phyloP scores from a whole-genome alignment of 2,329 filamentous ascomycete species.

The Calonectria hawksworthii region DNA sequence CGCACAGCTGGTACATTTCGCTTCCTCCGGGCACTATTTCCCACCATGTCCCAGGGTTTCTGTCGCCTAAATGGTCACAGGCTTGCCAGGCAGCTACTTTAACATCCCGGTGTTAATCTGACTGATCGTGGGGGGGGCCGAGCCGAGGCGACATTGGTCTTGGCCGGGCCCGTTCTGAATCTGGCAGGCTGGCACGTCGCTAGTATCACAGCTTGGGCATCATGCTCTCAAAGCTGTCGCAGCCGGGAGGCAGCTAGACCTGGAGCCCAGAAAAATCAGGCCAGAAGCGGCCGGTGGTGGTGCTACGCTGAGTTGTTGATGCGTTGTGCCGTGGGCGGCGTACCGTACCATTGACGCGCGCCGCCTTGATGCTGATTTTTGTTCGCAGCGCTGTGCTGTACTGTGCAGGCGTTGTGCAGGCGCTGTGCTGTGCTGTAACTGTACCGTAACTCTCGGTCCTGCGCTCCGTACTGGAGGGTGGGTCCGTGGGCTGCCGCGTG shows the following conservation, averaged over 20 bases:
- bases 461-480: conserved; percentile 11
- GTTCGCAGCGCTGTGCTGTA: background rate
- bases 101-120: conserved; percentile 8
- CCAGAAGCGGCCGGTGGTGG: background rate
- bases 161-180: background rate
- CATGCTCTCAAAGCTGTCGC: background rate
- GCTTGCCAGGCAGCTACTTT: conserved; percentile 4
- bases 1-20: conserved; percentile 1
- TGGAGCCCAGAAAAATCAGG: background rate
- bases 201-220: background rate
- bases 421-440: conserved; percentile 17
- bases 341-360: conserved; percentile 16
- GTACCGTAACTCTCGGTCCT: conserved; percentile 7
- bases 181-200: background rate
- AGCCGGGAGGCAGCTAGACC: background rate
- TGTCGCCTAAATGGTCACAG: background rate
- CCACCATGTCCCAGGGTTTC: conserved; percentile 1
- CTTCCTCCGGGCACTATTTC: background rate
- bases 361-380: background rate
- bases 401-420: background rate
- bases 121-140: conserved; percentile 13
- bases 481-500: conserved; percentile 1
- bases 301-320: conserved; percentile 19
- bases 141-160: conserved; percentile 2
- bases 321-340: conserved; percentile 17